These are phyloP conservation scores for Trichoderma cornu-damae DNA, from an alignment of 2,329 filamentous ascomycete genomes.

Conservation along the genomic window DNA sequence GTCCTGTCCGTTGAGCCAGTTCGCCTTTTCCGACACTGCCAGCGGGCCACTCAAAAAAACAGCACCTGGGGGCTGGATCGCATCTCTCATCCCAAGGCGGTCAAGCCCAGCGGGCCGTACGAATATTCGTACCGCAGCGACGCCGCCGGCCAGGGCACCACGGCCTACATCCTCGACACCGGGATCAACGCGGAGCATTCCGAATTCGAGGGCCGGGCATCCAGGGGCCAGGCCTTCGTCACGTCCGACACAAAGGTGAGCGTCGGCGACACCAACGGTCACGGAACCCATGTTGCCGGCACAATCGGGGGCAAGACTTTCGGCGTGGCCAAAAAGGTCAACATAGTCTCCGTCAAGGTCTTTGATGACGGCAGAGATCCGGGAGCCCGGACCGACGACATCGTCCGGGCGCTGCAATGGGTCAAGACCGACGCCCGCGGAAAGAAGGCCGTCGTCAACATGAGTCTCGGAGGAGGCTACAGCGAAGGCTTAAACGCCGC, in stretches of 20 bases:
- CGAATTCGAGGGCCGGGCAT: constrained; percentile 41
- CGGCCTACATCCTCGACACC: constrained; percentile 41
- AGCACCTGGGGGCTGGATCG: background rate
- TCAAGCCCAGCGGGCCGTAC: background rate
- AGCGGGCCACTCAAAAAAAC: background rate
- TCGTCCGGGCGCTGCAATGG: constrained; percentile 25
- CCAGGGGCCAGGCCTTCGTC: constrained; percentile 31
- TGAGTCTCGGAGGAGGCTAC: constrained; percentile 49
- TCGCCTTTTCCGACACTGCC: background rate
- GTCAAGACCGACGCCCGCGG: constrained; percentile 32
- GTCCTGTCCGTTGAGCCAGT: background rate
- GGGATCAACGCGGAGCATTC: constrained; percentile 33
- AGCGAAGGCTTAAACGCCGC: constrained; percentile 47
- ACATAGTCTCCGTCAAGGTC: constrained; percentile 45
- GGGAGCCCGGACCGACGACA: constrained; percentile 39
- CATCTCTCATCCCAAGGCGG: background rate
- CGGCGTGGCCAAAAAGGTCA: constrained; percentile 42
- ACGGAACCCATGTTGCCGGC: constrained; percentile 40
- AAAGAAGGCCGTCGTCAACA: constrained; percentile 45
- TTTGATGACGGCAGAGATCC: constrained; percentile 37
- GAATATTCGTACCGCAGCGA: background rate
- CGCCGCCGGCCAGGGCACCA: constrained; percentile 33
- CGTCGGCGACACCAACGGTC: constrained; percentile 33
- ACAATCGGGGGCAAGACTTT: constrained; percentile 35
- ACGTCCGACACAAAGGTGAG: constrained; percentile 25